Conservation (phyloP, 2,329 filamentous ascomycete species). For the Moelleriella libera region DNA sequence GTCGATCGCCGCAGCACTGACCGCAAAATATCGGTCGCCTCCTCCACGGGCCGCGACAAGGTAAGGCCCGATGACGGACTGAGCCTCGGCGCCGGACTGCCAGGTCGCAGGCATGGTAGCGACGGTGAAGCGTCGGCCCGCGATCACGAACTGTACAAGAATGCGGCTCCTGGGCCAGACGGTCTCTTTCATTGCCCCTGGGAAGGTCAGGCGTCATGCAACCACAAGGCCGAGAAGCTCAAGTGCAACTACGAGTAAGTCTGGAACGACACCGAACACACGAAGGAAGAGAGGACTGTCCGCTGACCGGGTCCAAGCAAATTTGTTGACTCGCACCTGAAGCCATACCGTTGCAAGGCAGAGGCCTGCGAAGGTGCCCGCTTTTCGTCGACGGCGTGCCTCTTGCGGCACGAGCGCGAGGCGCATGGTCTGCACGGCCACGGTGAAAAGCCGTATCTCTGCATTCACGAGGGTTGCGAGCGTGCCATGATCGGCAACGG, state of each 20-base stretch:
- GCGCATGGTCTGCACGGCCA: slow-evolving; percentile 93
- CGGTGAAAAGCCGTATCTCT: slow-evolving; percentile 82
- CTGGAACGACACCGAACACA: not conserved
- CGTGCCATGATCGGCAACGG: slow-evolving; percentile 70
- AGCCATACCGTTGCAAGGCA: slow-evolving; percentile 90
- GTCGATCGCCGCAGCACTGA: slow-evolving; percentile 15
- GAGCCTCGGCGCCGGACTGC: slow-evolving; percentile 22
- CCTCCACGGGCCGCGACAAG: slow-evolving; percentile 13
- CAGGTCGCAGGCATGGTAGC: slow-evolving; percentile 30
- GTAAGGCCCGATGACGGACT: slow-evolving; percentile 15
- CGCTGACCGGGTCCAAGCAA: slow-evolving; percentile 44
- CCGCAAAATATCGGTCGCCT: slow-evolving; percentile 14
- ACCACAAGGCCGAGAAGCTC: slow-evolving; percentile 85
- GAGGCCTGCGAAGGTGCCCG: slow-evolving; percentile 69
- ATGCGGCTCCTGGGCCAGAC: slow-evolving; percentile 47
- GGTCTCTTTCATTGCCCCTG: slow-evolving; percentile 91
- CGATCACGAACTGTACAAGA: slow-evolving; percentile 60
- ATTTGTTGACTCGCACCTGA: slow-evolving; percentile 91
- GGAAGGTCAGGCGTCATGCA: slow-evolving; percentile 57
- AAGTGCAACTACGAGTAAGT: slow-evolving; percentile 98
- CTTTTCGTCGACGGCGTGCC: slow-evolving; percentile 90
- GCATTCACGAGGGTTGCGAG: slow-evolving; percentile 78
- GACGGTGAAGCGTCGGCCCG: slow-evolving; percentile 41
- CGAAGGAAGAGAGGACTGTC: not conserved
- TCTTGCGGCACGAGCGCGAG: slow-evolving; percentile 89